A percentile compares a stretch with the other conserved stretches of the same genome.
Conservation (phyloP, 176 grass and related monocot genomes). For the Eragrostis curvula region DNA sequence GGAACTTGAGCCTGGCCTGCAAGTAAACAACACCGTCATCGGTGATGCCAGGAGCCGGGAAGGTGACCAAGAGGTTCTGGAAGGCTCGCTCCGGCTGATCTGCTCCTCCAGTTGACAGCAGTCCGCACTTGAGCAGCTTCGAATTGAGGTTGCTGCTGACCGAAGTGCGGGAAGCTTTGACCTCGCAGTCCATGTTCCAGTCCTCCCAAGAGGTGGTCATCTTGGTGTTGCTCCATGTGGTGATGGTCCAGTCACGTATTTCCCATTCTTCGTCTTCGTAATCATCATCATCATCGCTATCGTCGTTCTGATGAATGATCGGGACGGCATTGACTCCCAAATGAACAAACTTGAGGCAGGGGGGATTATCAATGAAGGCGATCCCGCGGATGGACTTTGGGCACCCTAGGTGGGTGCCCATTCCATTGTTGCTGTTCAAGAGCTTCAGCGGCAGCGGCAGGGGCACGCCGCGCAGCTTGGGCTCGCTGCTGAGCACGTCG, state of each 20-base stretch:
- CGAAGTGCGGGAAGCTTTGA: background rate
- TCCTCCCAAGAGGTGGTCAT: slow-evolving; percentile 2
- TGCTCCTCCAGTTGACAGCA: background rate
- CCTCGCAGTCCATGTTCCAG: background rate
- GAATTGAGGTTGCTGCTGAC: background rate
- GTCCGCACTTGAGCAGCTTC: background rate
- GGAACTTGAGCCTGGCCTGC: background rate
- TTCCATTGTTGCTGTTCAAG: background rate
- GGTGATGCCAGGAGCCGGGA: background rate
- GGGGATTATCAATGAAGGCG: background rate
- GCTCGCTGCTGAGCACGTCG: background rate
- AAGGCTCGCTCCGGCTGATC: background rate
- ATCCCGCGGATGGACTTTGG: background rate
- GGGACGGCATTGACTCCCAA: background rate
- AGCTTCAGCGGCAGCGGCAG: background rate
- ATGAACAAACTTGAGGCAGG: background rate
- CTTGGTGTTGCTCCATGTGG: slow-evolving; percentile 18
- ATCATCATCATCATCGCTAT: background rate
- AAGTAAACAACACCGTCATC: slow-evolving; percentile 10
- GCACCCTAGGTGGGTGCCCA: background rate
- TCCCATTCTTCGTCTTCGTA: background rate
- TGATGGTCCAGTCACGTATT: background rate
- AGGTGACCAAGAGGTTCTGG: background rate
- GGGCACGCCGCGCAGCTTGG: slow-evolving; percentile 13
- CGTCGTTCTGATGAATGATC: background rate